phyloP scores from a whole-genome alignment of 768 basidiomycete genomes.

The Obba rivulosa region DNA sequence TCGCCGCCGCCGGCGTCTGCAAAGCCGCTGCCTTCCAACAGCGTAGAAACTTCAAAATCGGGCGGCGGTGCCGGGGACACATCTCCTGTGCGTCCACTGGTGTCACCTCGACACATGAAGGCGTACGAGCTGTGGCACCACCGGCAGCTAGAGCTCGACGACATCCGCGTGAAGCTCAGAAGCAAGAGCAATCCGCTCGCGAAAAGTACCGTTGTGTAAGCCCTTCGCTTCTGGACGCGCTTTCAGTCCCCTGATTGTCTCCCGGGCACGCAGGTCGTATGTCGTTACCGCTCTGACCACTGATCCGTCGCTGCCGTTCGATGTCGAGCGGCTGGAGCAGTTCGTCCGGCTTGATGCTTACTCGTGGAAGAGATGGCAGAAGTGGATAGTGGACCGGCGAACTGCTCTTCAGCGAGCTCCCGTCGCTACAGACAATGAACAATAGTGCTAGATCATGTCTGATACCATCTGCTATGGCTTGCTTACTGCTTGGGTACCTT shows the following conservation, averaged over 20 bases:
- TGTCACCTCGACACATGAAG: conserved; percentile 29
- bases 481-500: no score
- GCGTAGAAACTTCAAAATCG: neutral
- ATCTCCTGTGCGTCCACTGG: neutral
- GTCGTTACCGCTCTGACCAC: conserved; percentile 37
- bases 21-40: neutral
- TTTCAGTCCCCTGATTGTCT: neutral
- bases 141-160: conserved; percentile 27
- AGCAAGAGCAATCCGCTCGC: conserved; percentile 35
- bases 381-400: conserved; percentile 27
- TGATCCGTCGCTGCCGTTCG: conserved; percentile 33
- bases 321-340: conserved; percentile 26
- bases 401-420: neutral
- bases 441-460: no score
- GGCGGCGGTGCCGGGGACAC: neutral
- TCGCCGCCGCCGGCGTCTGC: neutral
- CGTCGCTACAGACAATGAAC: no score
- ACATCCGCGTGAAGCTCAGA: conserved; percentile 35
- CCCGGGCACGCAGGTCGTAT: conserved; percentile 31
- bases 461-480: no score
- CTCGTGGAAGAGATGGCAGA: conserved; percentile 37
- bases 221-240: neutral
- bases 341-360: conserved; percentile 35
- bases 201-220: conserved; percentile 44
- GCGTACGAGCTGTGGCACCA: conserved; percentile 43